Evolutionary conservation across 768 basidiomycete species (phyloP), one percentile per base, ranked within the genome.

Genomic region (Artomyces pyxidatus): DNA sequence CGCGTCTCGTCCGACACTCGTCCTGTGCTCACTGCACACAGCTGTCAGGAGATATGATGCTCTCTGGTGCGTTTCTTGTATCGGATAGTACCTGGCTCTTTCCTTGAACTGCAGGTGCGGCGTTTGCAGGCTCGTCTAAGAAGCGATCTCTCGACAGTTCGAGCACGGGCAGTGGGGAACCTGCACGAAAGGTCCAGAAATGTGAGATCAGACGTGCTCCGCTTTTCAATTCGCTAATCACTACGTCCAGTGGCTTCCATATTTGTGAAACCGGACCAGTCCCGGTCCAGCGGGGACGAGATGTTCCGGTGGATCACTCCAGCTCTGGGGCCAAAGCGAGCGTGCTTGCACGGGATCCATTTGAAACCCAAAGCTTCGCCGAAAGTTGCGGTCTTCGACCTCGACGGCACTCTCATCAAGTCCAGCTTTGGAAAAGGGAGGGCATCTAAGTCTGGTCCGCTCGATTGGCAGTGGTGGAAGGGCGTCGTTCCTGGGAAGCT

Each of bases 361-460:
- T 53, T 63, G 6, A 54, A 61, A 0, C 82, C 81, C 0, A 60
- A 64, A 11, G 65, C 69, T 7, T 66, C 65, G 1, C 29, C 70
- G n/a, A 85, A 82, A 55, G 76, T 91, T 27, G 85, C 88, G 9
- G 76, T 81, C 11, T 87, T 93, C 53, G 93, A 96, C 63, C 68
- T 96, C 21, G 93, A 96, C 61, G 90, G 88, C 3, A 93, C 90
- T 0, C 58, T 94, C 51, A 91, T 96, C 62, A 61, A 65, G 47
- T 62, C 72, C 0, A 49, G 53, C 29, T 66, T 63, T 14, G 67
- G 26, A 2, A 6, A n/a, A 8, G 35, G 66, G 6, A 54, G 41
- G 19, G 61, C 60, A 25, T 63, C 62, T 26, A 59, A 63, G 1
- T 61, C 71, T 4, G 57, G 62, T 2, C 58, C 62, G 29, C 81